Base-by-base conservation (phyloP, 2,329 filamentous ascomycete species). In the Apiospora koreana region DNA sequence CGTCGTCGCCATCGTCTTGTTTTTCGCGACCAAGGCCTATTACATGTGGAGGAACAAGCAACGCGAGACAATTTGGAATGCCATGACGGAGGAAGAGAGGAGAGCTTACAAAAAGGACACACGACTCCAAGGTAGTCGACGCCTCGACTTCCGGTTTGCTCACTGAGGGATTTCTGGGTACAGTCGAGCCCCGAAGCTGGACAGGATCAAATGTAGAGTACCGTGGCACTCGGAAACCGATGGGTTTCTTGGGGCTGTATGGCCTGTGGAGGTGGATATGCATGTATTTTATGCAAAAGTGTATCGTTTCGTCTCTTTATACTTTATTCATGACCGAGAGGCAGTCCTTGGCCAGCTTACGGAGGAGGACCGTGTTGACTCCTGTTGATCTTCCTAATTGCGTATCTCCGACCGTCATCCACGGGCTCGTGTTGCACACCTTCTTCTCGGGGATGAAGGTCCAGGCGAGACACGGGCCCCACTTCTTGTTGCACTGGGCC, bases 31-130 rank as follows among this genome's bases (percentile, higher is more conserved):
- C 1, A 89, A 89, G 75, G 68, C 82, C 0, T 90, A 87, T 73
- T 90, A 90, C 73, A 76, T 86, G 2, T 78, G 74, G 72, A 80
- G 85, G 16, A 90, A 90, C 72, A 80, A 79, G 73, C 80, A 78
- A 71, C 82, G 83, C 62, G 85, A 86, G 14, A 73, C 71, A 41
- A 76, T 81, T 21, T 89, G 87, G 87, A 78, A 81, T 21, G 77
- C 78, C 9, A 84, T 89, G 82, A 84, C 76, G 9, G 79, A 81
- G 48, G 83, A 86, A 23, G 83, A 88, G 74, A 82, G 83, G 75
- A 78, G 79, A 1, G 72, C 82, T 25, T 91, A 91, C 75, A 79
- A 87, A 1, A 72, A 74, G 23, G 80, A 76, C 4, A 85, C 82
- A 1, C 80, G 71, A 16, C 75, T 81, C 8, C 77, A 82, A 46